phyloP scores from a whole-genome alignment of 352 stramenopile genomes.

The Phytophthora agathidicida region DNA sequence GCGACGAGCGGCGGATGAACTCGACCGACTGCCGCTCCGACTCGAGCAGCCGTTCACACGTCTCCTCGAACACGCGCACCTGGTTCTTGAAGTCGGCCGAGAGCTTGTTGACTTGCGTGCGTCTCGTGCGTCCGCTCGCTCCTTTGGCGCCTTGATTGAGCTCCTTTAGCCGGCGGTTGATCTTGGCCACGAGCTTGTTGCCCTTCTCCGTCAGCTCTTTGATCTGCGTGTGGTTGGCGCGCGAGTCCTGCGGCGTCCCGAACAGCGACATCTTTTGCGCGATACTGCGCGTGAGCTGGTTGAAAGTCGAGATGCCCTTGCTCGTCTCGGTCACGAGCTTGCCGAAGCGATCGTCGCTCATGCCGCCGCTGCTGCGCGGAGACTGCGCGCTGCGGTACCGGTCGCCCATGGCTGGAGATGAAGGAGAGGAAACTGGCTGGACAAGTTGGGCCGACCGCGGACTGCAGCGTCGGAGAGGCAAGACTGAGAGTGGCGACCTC shows the following conservation, averaged over 20 bases:
- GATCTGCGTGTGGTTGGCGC: slow-evolving; percentile 81
- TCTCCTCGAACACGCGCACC: slow-evolving; percentile 75
- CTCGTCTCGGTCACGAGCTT: slow-evolving; percentile 84
- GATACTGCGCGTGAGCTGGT: slow-evolving; percentile 84
- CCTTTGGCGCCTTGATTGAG: slow-evolving; percentile 63
- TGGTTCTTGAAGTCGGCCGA: slow-evolving; percentile 88
- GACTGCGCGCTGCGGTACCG: slow-evolving; percentile 72
- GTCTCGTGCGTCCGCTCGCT: slow-evolving; percentile 51
- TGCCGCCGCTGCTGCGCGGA: slow-evolving; percentile 40
- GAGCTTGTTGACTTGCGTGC: slow-evolving; percentile 82
- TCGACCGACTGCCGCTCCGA: slow-evolving; percentile 79
- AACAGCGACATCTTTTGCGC: slow-evolving; percentile 90
- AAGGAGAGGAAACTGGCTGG: neutral
- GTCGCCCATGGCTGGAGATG: slow-evolving; percentile 51
- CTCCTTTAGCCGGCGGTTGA: slow-evolving; percentile 78
- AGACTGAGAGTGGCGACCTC: slow-evolving; percentile 23
- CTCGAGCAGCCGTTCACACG: slow-evolving; percentile 68
- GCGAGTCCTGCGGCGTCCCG: slow-evolving; percentile 82
- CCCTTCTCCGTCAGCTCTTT: slow-evolving; percentile 85
- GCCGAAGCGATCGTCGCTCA: slow-evolving; percentile 69
- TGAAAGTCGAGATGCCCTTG: slow-evolving; percentile 88
- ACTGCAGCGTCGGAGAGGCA: slow-evolving; percentile 14
- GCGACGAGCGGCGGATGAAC: slow-evolving; percentile 80
- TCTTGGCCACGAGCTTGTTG: slow-evolving; percentile 81
- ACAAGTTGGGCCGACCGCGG: slow-evolving; percentile 2